phyloP scores from a whole-genome alignment of 331 rosid genomes.

The Quercus phellos region DNA sequence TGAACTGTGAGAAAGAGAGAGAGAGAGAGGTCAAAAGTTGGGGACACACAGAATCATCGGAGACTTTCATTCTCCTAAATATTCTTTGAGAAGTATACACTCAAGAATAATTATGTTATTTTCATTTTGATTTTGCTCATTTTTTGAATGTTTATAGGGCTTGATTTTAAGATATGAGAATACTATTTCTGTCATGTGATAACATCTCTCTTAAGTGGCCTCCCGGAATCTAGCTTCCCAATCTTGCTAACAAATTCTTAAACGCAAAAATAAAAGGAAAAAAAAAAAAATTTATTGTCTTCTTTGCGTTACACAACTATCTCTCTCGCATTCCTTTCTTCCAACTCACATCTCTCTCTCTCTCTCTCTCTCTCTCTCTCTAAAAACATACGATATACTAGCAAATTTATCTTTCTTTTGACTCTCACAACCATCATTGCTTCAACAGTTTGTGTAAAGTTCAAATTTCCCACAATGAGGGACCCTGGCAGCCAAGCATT shows the following conservation, averaged over 20 bases:
- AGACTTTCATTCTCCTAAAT: constrained; percentile 63
- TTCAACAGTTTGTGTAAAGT: constrained; percentile 36
- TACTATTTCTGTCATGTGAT: not conserved
- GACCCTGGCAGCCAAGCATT: constrained; percentile 34
- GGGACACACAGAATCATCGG: constrained; percentile 48
- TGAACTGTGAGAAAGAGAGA: constrained; percentile 24
- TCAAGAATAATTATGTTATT: not conserved
- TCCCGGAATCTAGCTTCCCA: constrained; percentile 34
- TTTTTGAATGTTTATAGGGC: not conserved
- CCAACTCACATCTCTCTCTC: not conserved
- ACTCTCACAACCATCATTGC: constrained; percentile 25
- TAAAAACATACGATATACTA: constrained; percentile 15
- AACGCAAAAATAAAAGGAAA: not conserved
- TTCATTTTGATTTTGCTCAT: not conserved
- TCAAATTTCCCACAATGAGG: constrained; percentile 18
- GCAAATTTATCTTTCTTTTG: constrained; percentile 7
- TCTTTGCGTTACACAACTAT: constrained; percentile 11
- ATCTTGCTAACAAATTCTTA: constrained; percentile 18
- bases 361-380: constrained; percentile 7
- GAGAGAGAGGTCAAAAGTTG: constrained; percentile 35
- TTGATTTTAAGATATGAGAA: not conserved
- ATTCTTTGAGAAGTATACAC: constrained; percentile 27
- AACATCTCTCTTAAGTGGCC: constrained; percentile 22
- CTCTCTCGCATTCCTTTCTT: constrained; percentile 9
- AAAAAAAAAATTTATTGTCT: not conserved